phyloP scores from a whole-genome alignment of 257 asterid genomes.

The Przewalskia tangutica region DNA sequence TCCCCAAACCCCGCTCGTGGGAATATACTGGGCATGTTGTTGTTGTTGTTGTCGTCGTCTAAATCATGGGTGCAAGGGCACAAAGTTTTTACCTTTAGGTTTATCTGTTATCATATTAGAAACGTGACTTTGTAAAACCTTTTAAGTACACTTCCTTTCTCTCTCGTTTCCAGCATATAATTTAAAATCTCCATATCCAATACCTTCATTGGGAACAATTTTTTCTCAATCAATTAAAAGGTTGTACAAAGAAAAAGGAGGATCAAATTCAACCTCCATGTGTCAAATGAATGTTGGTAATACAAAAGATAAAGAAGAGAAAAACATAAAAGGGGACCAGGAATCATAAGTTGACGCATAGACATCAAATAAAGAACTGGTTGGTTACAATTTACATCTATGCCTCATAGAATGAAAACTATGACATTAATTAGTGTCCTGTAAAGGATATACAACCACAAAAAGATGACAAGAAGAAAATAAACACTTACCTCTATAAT shows the following conservation, averaged over 20 bases:
- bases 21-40: no score
- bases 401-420: neutral
- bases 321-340: neutral
- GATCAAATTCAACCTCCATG: neutral
- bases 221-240: conserved; percentile 1
- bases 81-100: neutral
- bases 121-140: neutral
- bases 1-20: no score
- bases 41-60: no score
- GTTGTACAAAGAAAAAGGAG: neutral
- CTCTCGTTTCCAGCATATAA: neutral
- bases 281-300: neutral
- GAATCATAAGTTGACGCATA: neutral
- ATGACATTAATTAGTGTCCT: neutral
- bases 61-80: neutral
- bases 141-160: neutral
- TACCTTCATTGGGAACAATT: neutral
- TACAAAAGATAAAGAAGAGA: neutral
- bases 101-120: neutral
- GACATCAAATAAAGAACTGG: neutral
- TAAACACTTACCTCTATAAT: conserved; percentile 56
- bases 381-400: neutral
- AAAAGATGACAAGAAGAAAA: neutral
- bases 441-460: neutral
- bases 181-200: neutral